Base-by-base conservation (phyloP, 177 flowering plant genomes). In the Telopea speciosissima region DNA sequence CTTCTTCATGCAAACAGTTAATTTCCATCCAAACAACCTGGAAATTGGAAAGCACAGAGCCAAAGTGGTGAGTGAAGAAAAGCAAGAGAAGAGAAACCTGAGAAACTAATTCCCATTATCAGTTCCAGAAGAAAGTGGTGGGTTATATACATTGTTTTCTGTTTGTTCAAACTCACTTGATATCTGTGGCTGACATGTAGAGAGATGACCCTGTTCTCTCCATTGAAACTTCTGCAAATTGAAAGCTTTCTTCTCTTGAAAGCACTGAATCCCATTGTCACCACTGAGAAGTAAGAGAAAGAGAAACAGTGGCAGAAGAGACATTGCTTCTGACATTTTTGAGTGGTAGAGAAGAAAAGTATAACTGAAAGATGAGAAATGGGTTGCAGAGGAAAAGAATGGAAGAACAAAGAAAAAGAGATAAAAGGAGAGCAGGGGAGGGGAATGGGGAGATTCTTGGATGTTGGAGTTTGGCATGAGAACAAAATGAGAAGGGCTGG, bases 401-500 rank as follows among this genome's bases (percentile, higher is more conserved):
- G 68, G 60, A 40, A 59, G 22, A 68, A 62, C 68, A 45, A 33
- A 67, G 68, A 66, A 68, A 69, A 54, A 49, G 13, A 63, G 65
- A 72, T 19, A 49, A 66, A 62, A 63, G 65, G 22, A 26, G 49
- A 42, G 13, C 28, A 58, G 73, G 22, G 62, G 45, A 23, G 70
- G 75, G 67, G 77, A 70, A 54, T 69, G 66, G 79, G 74, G 81
- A 77, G 79, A 82, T 79, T 83, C 83, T 78, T 69, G 68, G 70
- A 69, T 24, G 75, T 80, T 86, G 94, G 86, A 86, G 70, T 70
- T 81, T 80, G 82, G 90, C 71, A 76, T 75, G 87, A 74, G 79
- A 87, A 89, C 97, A 90, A 92, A 84, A 81, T 75, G 66, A 67
- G 80, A 78, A 76, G 74, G 74, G 88, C 84, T 85, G 94, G 86